Base-by-base conservation (phyloP, 2,329 filamentous ascomycete genomes). In the Aspergillus sp. region DNA sequence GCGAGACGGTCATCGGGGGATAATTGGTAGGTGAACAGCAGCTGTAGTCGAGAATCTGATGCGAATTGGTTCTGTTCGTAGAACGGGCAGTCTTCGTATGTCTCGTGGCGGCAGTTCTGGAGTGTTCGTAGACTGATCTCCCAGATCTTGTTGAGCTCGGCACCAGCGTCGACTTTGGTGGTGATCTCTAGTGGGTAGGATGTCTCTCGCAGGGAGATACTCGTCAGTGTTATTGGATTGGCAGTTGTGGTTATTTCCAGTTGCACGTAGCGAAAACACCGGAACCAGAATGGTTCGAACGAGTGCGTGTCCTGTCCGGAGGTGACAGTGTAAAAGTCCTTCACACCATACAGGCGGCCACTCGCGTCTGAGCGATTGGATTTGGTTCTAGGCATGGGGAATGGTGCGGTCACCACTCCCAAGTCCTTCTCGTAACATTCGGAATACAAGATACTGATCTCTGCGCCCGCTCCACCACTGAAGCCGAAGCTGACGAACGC, bases 31-130 rank as follows among this genome's bases (percentile, higher is more conserved):
- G 6, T 47, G 57, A 60, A 62, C 3, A 57, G 57, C 17, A 60
- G 50, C 19, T 62, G 60, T 2, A 60, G 42, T 2, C 57, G 60
- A 8, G 49, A 23, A 48, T 62, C 57, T 3, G 59, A 41, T 5
- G 60, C 57, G 42, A 62, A 62, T 15, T 62, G 60, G 54, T 60
- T 62, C 54, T 60, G 60, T n/a, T 62, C 60, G 53, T 62, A 60
- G 54, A 57, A 60, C 1, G 57, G 60, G 41, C 60, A 60, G 32
- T 62, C 60, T 11, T 55, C 54, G 57, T 54, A 62, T 19, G 60
- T 62, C 41, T 62, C 57, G 17, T 62, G 60, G 48, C 59, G 56
- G 57, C 57, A 62, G 42, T 51, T 50, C 5, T 19, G 48, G 8
- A 60, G 57, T 8, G 60, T 62, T 15, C 17, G 30, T 0, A 57